These are phyloP conservation scores for Salix caprea DNA, from an alignment of 345 rosid species.

Conservation along the genomic window DNA sequence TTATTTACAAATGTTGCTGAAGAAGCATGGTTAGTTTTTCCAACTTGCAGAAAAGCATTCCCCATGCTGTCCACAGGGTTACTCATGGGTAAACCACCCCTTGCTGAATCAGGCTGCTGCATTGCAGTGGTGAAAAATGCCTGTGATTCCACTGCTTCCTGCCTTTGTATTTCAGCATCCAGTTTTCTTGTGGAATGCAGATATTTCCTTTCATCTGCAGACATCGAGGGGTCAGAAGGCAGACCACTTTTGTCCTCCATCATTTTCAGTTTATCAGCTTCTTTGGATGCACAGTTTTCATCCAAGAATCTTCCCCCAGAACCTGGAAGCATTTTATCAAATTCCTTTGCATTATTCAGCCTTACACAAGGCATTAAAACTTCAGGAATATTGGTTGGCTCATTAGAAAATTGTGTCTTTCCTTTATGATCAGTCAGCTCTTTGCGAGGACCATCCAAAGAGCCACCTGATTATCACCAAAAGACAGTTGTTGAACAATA, in stretches of 20 bases:
- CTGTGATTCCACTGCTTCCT: constrained; percentile 42
- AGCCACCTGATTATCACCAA: constrained; percentile 27
- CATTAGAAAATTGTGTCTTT: constrained; percentile 40
- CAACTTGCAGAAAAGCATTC: constrained; percentile 36
- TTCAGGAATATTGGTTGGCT: constrained; percentile 40
- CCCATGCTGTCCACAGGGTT: constrained; percentile 29
- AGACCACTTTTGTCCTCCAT: constrained; percentile 41
- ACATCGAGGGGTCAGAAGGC: constrained; percentile 27
- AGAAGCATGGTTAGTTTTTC: constrained; percentile 36
- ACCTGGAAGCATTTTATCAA: constrained; percentile 29
- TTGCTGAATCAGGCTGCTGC: constrained; percentile 39
- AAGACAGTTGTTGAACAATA: not conserved
- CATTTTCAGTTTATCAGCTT: constrained; percentile 37
- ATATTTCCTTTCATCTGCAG: constrained; percentile 49
- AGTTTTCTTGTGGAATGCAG: constrained; percentile 32
- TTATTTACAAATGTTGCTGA: constrained; percentile 33
- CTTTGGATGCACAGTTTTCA: constrained; percentile 38
- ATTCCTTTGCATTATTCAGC: constrained; percentile 40
- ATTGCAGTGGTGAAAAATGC: constrained; percentile 18
- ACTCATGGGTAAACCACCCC: constrained; percentile 26
- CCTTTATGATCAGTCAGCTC: constrained; percentile 49
- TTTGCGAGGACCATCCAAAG: constrained; percentile 47
- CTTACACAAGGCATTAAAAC: constrained; percentile 42
- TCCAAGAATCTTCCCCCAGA: constrained; percentile 51
- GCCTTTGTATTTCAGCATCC: constrained; percentile 47